Evolutionary conservation across 2,329 filamentous ascomycete genomes (phyloP), one percentile per base, ranked within the genome.

Genomic region (Lachnellula cervina): DNA sequence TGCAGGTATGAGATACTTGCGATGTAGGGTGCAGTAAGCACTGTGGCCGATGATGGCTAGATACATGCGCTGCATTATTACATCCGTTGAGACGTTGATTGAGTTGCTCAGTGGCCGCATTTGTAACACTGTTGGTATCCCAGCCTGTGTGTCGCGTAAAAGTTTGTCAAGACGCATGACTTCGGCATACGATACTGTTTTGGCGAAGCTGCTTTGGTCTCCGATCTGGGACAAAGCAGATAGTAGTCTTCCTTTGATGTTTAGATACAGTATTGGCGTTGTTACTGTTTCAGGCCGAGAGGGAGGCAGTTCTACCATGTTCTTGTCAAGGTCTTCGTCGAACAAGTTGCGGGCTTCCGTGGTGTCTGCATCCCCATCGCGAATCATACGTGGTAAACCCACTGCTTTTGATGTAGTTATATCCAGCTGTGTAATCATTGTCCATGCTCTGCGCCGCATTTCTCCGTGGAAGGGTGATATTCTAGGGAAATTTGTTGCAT

Each of bases 301-400:
- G 0, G 77, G 75, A 0, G 85, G 85, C 34, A 88, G 70, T 43
- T 75, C 75, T 23, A 71, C 71, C 47, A 73, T 77, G 57, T 80
- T 70, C 65, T 82, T 77, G 59, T 76, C 75, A 60, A 88, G 84
- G 65, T 88, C 84, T 23, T 81, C 77, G 65, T 88, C 85, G 45
- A 81, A 75, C 35, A 88, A 67, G 66, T 88, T 87, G 34, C 76
- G 74, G 14, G 84, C 84, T 21, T 84, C 68, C 1, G 75, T 71
- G 0, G 82, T 84, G 63, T 88, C 85, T 44, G 77, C 80, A 58
- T 87, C 83, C 34, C 82, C 78, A 23, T 77, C 76, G 57, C 82
- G 77, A 48, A 88, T 76, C 80, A 88, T 83, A 63, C 79, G 79
- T 2, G 86, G 85, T 51, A 88, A 73, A 1, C 85, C 85, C 57